phyloP scores from a whole-genome alignment of 2,329 filamentous ascomycete genomes.

The Aspergillus sp. region DNA sequence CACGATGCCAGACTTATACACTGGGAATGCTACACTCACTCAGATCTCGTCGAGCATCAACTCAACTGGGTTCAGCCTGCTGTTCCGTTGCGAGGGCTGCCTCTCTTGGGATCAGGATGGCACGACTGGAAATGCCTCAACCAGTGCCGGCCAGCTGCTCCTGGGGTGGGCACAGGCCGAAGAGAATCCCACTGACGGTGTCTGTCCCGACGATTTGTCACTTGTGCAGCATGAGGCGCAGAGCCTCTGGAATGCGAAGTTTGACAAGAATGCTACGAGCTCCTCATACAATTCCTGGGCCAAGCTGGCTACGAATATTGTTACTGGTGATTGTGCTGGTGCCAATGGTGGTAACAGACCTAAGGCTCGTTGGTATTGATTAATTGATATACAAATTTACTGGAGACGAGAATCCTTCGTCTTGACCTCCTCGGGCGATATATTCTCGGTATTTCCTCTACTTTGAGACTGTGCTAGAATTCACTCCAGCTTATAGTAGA shows the following conservation, averaged over 20 bases:
- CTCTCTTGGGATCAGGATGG: constrained; percentile 55
- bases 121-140: constrained; percentile 45
- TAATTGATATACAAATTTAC: no score
- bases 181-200: not conserved
- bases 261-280: not conserved
- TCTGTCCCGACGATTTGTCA: not conserved
- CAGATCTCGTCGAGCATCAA: constrained; percentile 50
- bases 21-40: constrained; percentile 62
- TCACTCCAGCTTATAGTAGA: no score
- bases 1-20: constrained; percentile 58
- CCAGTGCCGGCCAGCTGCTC: constrained; percentile 47
- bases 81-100: constrained; percentile 65
- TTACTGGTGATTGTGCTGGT: not conserved
- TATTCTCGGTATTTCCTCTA: no score
- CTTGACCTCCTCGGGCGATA: no score
- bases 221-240: not conserved
- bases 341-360: not conserved
- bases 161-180: constrained; percentile 53
- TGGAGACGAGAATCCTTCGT: no score
- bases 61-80: no score
- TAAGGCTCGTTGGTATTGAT: no score
- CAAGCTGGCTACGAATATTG: not conserved
- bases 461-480: no score
- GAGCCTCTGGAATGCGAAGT: not conserved
- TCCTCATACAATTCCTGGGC: not conserved